A percentile compares a stretch with the other conserved stretches of the same genome.
Evolutionary conservation across 2,329 filamentous ascomycete genomes (phyloP).

Genomic region (Zymoseptoria tritici): DNA sequence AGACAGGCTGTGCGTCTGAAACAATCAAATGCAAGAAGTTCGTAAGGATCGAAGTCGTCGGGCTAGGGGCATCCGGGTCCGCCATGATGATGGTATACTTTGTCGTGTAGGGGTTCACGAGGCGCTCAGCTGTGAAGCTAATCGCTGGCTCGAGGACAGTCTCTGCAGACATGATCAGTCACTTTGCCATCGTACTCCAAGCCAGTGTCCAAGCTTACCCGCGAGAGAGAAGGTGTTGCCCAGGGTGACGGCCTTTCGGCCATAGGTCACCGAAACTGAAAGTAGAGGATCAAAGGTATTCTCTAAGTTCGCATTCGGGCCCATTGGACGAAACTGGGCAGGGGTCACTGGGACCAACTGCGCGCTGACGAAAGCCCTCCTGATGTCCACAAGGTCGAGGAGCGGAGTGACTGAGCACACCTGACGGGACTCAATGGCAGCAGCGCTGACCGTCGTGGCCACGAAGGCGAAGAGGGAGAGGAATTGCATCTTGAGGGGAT

Average conservation of each 20-base stretch:
- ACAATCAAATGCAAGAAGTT: constrained; percentile 18
- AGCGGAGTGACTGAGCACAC: constrained; percentile 12
- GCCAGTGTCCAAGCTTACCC: constrained; percentile 3
- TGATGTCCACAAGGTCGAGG: constrained; percentile 5
- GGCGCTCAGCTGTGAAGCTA: constrained; percentile 18
- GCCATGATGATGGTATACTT: constrained; percentile 23
- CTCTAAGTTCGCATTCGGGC: constrained; percentile 9
- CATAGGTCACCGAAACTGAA: constrained; percentile 11
- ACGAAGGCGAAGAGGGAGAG: constrained; percentile 10
- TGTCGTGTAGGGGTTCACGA: constrained; percentile 13
- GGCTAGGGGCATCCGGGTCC: constrained; percentile 21
- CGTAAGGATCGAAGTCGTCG: not conserved
- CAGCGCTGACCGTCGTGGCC: constrained; percentile 8
- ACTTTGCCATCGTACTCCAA: not conserved
- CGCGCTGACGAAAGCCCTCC: constrained; percentile 12
- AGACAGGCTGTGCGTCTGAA: constrained; percentile 18
- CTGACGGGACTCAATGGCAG: constrained; percentile 5
- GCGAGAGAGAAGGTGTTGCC: constrained; percentile 19
- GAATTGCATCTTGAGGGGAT: constrained; percentile 9
- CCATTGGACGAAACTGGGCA: constrained; percentile 1
- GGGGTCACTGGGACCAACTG: constrained; percentile 14
- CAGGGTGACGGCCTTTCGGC: constrained; percentile 14
- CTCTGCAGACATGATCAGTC: constrained; percentile 6
- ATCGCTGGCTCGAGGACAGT: constrained; percentile 14
- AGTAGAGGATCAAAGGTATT: too few relatives aligned